Evolutionary conservation across 1,284 basidiomycete species (phyloP).

Genomic region (Puccinia horiana): DNA sequence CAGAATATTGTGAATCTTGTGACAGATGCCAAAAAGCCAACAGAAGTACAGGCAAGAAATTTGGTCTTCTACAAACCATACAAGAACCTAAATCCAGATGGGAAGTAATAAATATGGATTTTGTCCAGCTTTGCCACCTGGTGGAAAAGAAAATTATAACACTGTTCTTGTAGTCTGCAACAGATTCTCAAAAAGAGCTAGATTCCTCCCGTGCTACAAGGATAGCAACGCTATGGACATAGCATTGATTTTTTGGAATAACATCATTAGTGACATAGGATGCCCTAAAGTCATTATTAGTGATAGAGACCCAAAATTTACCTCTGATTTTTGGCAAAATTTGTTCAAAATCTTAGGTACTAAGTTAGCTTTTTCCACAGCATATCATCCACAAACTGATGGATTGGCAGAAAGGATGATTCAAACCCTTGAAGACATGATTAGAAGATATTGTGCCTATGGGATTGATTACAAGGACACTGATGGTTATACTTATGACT

Average conservation of each 20-base stretch:
- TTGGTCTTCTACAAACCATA: not conserved
- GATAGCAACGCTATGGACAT: conserved; percentile 4
- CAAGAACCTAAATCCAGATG: not conserved
- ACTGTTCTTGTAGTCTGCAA: not conserved
- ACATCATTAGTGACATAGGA: not conserved
- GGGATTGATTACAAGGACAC: not conserved
- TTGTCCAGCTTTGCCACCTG: not conserved
- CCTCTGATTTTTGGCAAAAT: not conserved
- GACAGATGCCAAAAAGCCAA: too few relatives aligned
- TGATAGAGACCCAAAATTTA: not conserved
- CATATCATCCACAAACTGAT: too few relatives aligned
- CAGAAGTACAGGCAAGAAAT: not conserved
- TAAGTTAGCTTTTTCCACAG: not conserved
- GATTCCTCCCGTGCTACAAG: conserved; percentile 8
- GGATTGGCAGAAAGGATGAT: conserved; percentile 31
- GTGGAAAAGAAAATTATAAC: not conserved
- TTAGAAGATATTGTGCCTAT: conserved; percentile 24
- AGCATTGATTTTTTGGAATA: not conserved
- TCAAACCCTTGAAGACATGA: conserved; percentile 18
- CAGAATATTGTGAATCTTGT: too few relatives aligned
- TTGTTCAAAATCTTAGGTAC: conserved; percentile 5
- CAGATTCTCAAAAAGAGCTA: conserved; percentile 10
- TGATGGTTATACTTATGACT: conserved; percentile 20
- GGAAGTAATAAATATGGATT: not conserved
- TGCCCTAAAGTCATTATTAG: not conserved